These are phyloP conservation scores for Tirmania nivea DNA, from an alignment of 495 filamentous ascomycete species.

Conservation along the genomic window DNA sequence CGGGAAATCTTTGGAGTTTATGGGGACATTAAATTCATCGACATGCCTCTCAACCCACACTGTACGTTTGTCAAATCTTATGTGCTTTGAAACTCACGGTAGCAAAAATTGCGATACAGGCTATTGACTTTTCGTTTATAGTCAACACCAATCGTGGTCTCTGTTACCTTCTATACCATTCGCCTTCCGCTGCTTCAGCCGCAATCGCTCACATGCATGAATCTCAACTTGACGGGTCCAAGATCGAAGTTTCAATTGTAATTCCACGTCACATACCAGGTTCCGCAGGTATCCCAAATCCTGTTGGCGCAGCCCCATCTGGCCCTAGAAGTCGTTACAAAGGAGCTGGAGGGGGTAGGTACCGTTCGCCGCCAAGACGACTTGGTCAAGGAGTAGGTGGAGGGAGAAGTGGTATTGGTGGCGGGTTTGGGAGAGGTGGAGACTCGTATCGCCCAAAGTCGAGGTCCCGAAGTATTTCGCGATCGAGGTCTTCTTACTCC, in stretches of 20 bases:
- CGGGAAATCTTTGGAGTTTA: conserved; percentile 82
- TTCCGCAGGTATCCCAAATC: conserved; percentile 3
- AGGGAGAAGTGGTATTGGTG: conserved; percentile 1
- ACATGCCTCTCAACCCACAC: conserved; percentile 68
- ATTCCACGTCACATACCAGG: conserved; percentile 42
- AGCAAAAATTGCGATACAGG: neutral
- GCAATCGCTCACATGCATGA: conserved; percentile 98
- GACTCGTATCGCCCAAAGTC: conserved; percentile 16
- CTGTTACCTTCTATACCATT: conserved; percentile 72
- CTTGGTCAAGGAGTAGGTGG: conserved; percentile 1
- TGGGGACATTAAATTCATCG: conserved; percentile 63
- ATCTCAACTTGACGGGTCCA: conserved; percentile 72
- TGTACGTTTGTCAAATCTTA: conserved; percentile 32
- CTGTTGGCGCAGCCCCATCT: conserved; percentile 22
- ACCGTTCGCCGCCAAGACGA: conserved; percentile 11
- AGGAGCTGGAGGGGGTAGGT: neutral
- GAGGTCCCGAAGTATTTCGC: conserved; percentile 7
- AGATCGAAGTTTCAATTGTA: conserved; percentile 83
- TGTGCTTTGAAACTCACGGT: neutral
- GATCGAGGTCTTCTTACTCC: conserved; percentile 13
- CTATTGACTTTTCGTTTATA: conserved; percentile 18
- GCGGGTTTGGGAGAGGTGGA: conserved; percentile 14
- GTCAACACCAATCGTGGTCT: conserved; percentile 82
- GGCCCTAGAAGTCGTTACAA: conserved; percentile 1
- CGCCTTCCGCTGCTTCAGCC: conserved; percentile 57